phyloP scores from a whole-genome alignment of 2,329 filamentous ascomycete species.

The Paecilomyces dactylethromorphus region DNA sequence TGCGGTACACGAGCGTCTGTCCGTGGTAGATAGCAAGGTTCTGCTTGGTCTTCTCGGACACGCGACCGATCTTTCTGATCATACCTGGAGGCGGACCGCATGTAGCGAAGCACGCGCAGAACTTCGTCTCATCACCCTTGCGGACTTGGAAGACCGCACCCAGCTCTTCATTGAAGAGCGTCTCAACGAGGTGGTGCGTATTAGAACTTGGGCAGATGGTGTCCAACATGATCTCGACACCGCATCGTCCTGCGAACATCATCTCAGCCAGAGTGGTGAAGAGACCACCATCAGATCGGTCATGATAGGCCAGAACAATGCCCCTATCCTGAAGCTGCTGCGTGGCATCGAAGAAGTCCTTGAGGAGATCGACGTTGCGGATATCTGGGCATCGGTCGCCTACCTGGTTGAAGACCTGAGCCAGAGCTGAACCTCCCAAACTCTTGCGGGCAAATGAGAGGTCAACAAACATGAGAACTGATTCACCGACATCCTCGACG shows the following conservation, averaged over 20 bases:
- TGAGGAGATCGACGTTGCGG: conserved; percentile 70
- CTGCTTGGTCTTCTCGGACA: conserved; percentile 63
- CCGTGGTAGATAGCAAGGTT: conserved; percentile 69
- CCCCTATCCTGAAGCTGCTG: conserved; percentile 59
- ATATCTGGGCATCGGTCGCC: conserved; percentile 83
- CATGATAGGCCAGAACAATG: conserved; percentile 87
- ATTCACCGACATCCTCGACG: conserved; percentile 81
- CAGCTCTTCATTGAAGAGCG: conserved; percentile 92
- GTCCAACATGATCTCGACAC: conserved; percentile 78
- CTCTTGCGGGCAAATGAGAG: conserved; percentile 73
- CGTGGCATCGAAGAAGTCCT: conserved; percentile 87
- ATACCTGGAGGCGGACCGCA: conserved; percentile 76
- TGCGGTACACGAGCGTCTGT: conserved; percentile 60
- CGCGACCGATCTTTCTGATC: conserved; percentile 75
- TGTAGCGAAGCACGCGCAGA: conserved; percentile 84
- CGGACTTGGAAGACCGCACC: conserved; percentile 94
- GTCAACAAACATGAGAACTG: conserved; percentile 83
- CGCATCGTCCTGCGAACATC: conserved; percentile 95
- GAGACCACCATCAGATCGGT: conserved; percentile 86
- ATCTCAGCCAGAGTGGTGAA: conserved; percentile 90
- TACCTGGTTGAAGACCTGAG: conserved; percentile 80
- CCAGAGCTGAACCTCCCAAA: conserved; percentile 83
- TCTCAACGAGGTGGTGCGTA: conserved; percentile 60
- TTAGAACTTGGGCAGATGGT: conserved; percentile 54
- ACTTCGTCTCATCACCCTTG: conserved; percentile 74